A percentile compares a stretch with the other conserved stretches of the same genome.
phyloP scores from a whole-genome alignment of 2,329 filamentous ascomycete species.

The Xylaria sp. region DNA sequence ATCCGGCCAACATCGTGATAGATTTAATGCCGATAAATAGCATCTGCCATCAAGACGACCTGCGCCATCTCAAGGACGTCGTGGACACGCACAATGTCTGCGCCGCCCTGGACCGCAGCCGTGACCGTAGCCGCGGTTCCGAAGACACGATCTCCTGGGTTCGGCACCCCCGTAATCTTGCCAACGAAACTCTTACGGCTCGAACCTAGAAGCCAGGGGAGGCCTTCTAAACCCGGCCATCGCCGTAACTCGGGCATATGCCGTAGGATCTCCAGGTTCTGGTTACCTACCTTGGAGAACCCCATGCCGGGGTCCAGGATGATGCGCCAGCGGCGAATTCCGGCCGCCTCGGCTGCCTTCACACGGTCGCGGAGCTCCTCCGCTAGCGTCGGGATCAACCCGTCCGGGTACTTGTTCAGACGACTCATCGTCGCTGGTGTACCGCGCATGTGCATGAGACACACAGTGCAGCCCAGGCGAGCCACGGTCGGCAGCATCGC shows the following conservation, averaged over 20 bases:
- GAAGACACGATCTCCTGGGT: constrained; percentile 74
- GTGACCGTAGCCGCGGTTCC: constrained; percentile 90
- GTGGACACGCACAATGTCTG: constrained; percentile 91
- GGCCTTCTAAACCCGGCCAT: constrained; percentile 67
- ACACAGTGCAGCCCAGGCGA: constrained; percentile 76
- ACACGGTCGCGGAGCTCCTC: constrained; percentile 76
- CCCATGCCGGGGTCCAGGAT: constrained; percentile 93
- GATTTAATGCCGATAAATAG: constrained; percentile 72
- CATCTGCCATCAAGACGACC: constrained; percentile 87
- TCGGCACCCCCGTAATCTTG: constrained; percentile 74
- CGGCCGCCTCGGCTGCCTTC: constrained; percentile 75
- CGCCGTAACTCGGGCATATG: constrained; percentile 67
- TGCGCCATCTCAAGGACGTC: constrained; percentile 86
- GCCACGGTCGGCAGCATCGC: constrained; percentile 85
- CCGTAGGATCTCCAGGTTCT: constrained; percentile 82
- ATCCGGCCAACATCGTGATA: not conserved
- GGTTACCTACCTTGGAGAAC: constrained; percentile 82
- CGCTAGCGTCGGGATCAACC: constrained; percentile 44
- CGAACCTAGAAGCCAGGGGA: constrained; percentile 89
- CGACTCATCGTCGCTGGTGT: constrained; percentile 80
- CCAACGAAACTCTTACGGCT: constrained; percentile 93
- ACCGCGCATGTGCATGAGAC: constrained; percentile 93
- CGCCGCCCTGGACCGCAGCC: constrained; percentile 83
- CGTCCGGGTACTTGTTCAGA: constrained; percentile 67
- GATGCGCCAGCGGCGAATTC: constrained; percentile 90